Base-by-base conservation (phyloP, 371 early-diverging fungal species). In the Paraphysoderma sedebokerense region DNA sequence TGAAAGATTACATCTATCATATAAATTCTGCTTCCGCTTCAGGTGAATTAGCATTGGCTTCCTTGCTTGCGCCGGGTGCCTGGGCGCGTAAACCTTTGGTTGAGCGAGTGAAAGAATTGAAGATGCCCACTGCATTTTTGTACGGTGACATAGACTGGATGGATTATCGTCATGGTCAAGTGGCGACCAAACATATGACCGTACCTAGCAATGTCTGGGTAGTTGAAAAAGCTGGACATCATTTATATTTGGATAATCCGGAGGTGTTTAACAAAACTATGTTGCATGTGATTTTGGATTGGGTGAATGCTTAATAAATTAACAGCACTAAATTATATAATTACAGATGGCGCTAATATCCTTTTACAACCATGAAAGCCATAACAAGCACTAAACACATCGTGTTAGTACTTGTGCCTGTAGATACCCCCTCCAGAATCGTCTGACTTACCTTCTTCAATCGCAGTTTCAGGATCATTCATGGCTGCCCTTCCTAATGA, bases 111-210 rank as follows among this genome's bases (percentile, higher is more conserved):
- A 49, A 59, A 6, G 55, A 60, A n/a, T 56, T 92, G 5, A 12
- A 17, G 5, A 72, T 89, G 74, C 88, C 90, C 0, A 80, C 79
- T 0, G 67, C 73, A 17, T 88, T 90, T 56, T 61, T 89, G 40
- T 90, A 83, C 54, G 87, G 87, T 22, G 61, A 62, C 30, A 65
- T 69, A 63, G 93, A 92, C 69, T 92, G 91, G 91, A 90, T 92
- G 88, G 89, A 91, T 53, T 72, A 72, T 48, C 61, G 65, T n/a
- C 74, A 77, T 17, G 5, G 77, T 76, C 0, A 66, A 67, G 1
- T 66, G 61, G 6, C 69, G 68, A 26, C 41, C 71, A 4, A 52
- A 67, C n/a, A 36, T 12, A 9, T 53, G 20, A 12, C 2, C n/a
- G n/a, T 34, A 12, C 35, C 13, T 34, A 13, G 15, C 29, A 19